A percentile compares a stretch with the other conserved stretches of the same genome.
These are phyloP conservation scores for Pythium sukuiense DNA, from an alignment of 352 stramenopile genomes.

Conservation along the genomic window DNA sequence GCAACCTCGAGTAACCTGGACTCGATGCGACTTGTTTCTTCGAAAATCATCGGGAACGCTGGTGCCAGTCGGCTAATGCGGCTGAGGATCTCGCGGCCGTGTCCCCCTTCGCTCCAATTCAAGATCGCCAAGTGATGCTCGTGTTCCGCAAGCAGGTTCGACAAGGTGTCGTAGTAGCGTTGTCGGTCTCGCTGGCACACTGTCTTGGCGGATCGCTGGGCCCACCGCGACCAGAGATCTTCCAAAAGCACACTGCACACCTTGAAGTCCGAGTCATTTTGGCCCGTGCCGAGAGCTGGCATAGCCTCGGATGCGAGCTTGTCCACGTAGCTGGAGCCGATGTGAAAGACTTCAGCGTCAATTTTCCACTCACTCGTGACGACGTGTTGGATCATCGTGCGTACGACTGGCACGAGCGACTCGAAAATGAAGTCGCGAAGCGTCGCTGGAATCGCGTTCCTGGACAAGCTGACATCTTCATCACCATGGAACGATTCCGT, in stretches of 20 bases:
- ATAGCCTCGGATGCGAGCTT: slow-evolving; percentile 16
- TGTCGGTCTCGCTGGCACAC: background rate
- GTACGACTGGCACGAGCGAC: background rate
- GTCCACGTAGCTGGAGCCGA: slow-evolving; percentile 7
- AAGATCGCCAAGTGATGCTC: slow-evolving; percentile 11
- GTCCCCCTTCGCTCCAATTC: slow-evolving; percentile 6
- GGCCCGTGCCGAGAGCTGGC: slow-evolving; percentile 5
- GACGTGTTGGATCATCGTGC: slow-evolving; percentile 24
- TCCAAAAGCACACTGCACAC: slow-evolving; percentile 1
- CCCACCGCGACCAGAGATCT: slow-evolving; percentile 5
- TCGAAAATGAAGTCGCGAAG: slow-evolving; percentile 4
- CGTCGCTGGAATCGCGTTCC: background rate
- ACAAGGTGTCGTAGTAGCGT: background rate
- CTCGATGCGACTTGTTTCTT: slow-evolving; percentile 14
- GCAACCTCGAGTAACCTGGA: slow-evolving; percentile 22
- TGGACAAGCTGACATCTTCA: background rate
- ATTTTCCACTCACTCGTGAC: slow-evolving; percentile 54
- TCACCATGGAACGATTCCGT: background rate
- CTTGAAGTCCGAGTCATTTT: slow-evolving; percentile 5
- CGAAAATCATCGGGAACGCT: slow-evolving; percentile 12
- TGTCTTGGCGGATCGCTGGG: background rate
- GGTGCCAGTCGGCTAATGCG: slow-evolving; percentile 6
- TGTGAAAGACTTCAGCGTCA: slow-evolving; percentile 19
- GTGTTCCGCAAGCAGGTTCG: slow-evolving; percentile 3
- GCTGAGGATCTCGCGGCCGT: slow-evolving; percentile 1